These are phyloP conservation scores for Lecanicillium sp. DNA, from an alignment of 2,329 filamentous ascomycete species.

Conservation along the genomic window DNA sequence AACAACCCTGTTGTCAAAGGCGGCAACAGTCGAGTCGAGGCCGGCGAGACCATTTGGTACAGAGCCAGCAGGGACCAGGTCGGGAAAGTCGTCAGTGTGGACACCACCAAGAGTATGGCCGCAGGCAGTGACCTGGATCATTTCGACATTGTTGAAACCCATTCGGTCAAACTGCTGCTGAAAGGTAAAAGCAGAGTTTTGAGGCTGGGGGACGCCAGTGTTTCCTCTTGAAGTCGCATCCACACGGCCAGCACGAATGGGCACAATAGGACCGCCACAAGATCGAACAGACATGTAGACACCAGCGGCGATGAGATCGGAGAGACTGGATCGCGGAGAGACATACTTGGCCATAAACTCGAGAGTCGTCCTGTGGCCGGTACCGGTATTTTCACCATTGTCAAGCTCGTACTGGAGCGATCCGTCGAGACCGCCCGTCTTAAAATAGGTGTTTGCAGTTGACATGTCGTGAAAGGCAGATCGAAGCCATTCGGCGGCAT, in stretches of 20 bases:
- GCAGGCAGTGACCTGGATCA: conserved; percentile 53
- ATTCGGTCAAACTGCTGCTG: conserved; percentile 46
- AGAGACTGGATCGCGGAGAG: conserved; percentile 40
- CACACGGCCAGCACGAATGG: conserved; percentile 42
- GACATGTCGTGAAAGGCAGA: conserved; percentile 56
- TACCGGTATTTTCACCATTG: conserved; percentile 47
- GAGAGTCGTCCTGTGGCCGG: conserved; percentile 45
- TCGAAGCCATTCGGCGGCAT: conserved; percentile 54
- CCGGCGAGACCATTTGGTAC: conserved; percentile 32
- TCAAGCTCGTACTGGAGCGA: conserved; percentile 52
- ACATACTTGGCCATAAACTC: conserved; percentile 45
- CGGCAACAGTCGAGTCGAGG: conserved; percentile 38
- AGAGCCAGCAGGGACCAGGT: conserved; percentile 38
- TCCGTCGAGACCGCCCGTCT: conserved; percentile 47
- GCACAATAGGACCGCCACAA: conserved; percentile 48
- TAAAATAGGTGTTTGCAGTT: conserved; percentile 38
- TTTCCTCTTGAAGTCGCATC: conserved; percentile 42
- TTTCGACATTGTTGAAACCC: conserved; percentile 47
- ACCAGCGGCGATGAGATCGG: conserved; percentile 50
- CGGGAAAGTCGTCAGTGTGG: conserved; percentile 43
- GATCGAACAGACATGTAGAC: conserved; percentile 50
- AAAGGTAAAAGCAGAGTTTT: conserved; percentile 45
- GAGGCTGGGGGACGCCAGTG: conserved; percentile 46
- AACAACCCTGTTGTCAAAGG: conserved; percentile 49
- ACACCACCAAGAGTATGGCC: conserved; percentile 55